These are phyloP conservation scores for Trapa bicornis DNA, from an alignment of 345 rosid species.

Conservation along the genomic window DNA sequence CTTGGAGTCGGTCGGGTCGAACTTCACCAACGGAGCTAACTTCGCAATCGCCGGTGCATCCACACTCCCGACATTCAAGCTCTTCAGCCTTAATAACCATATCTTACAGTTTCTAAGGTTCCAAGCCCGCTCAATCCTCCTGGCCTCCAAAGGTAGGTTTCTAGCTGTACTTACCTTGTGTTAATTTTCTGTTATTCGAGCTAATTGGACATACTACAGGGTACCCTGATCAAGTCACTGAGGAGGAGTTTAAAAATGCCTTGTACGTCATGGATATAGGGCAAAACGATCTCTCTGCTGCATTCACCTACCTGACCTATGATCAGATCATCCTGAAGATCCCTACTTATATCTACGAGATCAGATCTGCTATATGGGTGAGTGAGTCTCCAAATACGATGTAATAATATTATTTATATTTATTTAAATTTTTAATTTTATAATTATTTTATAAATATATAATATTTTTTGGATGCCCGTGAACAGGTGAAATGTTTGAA, in stretches of 20 bases:
- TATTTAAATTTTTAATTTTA: too few species aligned
- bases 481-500: too few species aligned
- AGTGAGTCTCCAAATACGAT: background rate
- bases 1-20: slow-evolving; percentile 21
- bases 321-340: slow-evolving; percentile 29
- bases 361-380: slow-evolving; percentile 38
- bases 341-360: slow-evolving; percentile 39
- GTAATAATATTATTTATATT: too few species aligned
- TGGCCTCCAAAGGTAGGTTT: slow-evolving; percentile 13
- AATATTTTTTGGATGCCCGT: too few species aligned
- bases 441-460: too few species aligned
- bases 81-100: slow-evolving; percentile 27
- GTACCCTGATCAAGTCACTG: slow-evolving; percentile 22
- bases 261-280: slow-evolving; percentile 54
- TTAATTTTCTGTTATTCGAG: background rate
- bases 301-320: slow-evolving; percentile 21
- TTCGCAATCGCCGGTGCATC: slow-evolving; percentile 27
- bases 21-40: slow-evolving; percentile 26
- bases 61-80: slow-evolving; percentile 19
- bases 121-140: slow-evolving; percentile 25
- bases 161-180: too few species aligned
- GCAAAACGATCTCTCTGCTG: slow-evolving; percentile 46
- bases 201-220: background rate
- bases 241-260: slow-evolving; percentile 34
- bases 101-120: slow-evolving; percentile 31